These are phyloP conservation scores for Spiraea crenata DNA, from an alignment of 331 rosid species.

Conservation along the genomic window DNA sequence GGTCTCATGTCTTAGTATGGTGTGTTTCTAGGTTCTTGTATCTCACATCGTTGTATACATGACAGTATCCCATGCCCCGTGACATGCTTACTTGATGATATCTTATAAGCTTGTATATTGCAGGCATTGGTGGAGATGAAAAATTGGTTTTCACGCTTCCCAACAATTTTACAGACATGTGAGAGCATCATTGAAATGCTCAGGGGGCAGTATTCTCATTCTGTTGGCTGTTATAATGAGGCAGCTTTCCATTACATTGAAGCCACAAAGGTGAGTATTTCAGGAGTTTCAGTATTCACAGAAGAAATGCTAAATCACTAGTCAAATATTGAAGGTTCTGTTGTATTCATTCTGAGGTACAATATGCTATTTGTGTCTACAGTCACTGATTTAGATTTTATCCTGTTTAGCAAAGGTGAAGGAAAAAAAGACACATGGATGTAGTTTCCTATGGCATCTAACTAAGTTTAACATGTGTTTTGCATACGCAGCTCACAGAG, in stretches of 20 bases:
- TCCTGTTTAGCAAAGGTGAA: constrained; percentile 9
- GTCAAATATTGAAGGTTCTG: constrained; percentile 12
- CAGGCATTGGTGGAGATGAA: constrained; percentile 96
- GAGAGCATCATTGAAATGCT: constrained; percentile 95
- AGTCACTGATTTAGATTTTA: constrained; percentile 6
- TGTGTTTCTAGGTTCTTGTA: background rate
- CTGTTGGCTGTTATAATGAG: constrained; percentile 83
- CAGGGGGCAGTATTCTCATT: constrained; percentile 94
- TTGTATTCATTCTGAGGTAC: constrained; percentile 22
- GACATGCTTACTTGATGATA: background rate
- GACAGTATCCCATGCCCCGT: background rate
- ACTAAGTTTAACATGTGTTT: constrained; percentile 27
- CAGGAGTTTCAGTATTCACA: background rate
- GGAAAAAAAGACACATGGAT: constrained; percentile 16
- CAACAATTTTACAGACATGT: constrained; percentile 89
- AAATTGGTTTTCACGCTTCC: constrained; percentile 84
- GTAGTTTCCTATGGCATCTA: constrained; percentile 25
- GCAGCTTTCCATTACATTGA: constrained; percentile 86
- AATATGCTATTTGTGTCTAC: constrained; percentile 12
- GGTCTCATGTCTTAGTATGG: constrained; percentile 25
- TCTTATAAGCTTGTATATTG: constrained; percentile 15
- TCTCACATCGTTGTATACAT: background rate
- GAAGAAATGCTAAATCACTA: constrained; percentile 11
- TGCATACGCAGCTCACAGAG: constrained; percentile 64
- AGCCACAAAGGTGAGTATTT: constrained; percentile 66